phyloP scores from a whole-genome alignment of 2,329 filamentous ascomycete genomes.

The Fusarium foetens region DNA sequence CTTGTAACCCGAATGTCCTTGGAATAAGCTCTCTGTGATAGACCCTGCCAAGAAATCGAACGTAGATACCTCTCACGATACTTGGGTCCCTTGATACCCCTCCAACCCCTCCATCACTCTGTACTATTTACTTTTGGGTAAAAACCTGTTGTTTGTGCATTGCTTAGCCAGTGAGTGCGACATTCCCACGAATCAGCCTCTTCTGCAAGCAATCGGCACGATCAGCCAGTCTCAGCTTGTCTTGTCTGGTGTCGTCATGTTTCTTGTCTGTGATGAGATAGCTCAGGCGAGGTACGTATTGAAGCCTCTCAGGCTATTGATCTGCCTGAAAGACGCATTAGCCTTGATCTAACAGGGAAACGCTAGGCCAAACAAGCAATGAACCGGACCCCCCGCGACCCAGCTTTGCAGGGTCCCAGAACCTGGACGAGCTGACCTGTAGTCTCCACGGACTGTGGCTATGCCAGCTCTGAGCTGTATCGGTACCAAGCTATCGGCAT shows the following conservation, averaged over 20 bases:
- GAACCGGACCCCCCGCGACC: slow-evolving; percentile 16
- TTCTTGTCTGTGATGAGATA: slow-evolving; percentile 13
- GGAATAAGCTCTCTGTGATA: slow-evolving; percentile 7
- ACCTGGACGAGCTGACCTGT: slow-evolving; percentile 42
- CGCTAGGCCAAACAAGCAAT: slow-evolving; percentile 36
- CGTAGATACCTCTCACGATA: slow-evolving; percentile 7
- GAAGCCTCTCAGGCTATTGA: slow-evolving; percentile 19
- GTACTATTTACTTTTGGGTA: slow-evolving; percentile 4
- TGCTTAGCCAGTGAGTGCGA: slow-evolving; percentile 12
- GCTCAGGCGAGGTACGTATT: slow-evolving; percentile 29
- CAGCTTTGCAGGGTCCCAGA: slow-evolving; percentile 44
- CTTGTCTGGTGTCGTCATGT: slow-evolving; percentile 32
- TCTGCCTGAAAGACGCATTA: slow-evolving; percentile 43
- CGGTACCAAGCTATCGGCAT: slow-evolving; percentile 17
- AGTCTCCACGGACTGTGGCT: slow-evolving; percentile 34
- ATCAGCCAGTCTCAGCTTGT: slow-evolving; percentile 24
- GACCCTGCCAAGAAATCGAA: slow-evolving; percentile 9
- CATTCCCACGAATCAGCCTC: slow-evolving; percentile 31
- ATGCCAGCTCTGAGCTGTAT: slow-evolving; percentile 17
- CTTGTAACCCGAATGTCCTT: slow-evolving; percentile 3
- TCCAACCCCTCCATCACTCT: slow-evolving; percentile 11
- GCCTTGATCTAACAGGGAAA: slow-evolving; percentile 30
- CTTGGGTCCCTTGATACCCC: slow-evolving; percentile 15
- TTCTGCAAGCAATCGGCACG: slow-evolving; percentile 22
- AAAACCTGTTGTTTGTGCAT: slow-evolving; percentile 34